Conservation (phyloP, 2,329 filamentous ascomycete genomes). For the Alternaria sp. region DNA sequence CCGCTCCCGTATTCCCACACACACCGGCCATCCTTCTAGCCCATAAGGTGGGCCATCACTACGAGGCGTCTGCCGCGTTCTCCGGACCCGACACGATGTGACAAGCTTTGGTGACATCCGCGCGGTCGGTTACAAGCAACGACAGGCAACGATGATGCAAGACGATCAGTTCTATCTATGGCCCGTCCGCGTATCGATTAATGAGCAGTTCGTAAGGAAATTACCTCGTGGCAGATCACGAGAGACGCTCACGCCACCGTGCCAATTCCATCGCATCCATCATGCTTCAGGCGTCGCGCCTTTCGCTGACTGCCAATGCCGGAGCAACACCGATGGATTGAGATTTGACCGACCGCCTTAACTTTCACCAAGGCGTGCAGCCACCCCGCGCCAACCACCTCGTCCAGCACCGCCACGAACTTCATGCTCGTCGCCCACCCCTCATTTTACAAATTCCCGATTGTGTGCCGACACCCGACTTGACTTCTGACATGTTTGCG, state of each 20-base stretch:
- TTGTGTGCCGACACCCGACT: constrained; percentile 31
- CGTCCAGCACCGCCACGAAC: background rate
- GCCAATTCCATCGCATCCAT: background rate
- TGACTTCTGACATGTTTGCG: constrained; percentile 24
- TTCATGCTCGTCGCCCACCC: background rate
- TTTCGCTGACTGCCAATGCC: background rate
- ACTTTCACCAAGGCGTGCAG: background rate
- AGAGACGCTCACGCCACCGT: background rate
- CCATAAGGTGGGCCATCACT: background rate
- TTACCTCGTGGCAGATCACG: constrained; percentile 2
- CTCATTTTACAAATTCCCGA: constrained; percentile 18
- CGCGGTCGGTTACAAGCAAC: constrained; percentile 10
- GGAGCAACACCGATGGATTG: background rate
- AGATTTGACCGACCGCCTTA: constrained; percentile 1
- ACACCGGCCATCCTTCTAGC: constrained; percentile 1
- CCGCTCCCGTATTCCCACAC: constrained; percentile 11
- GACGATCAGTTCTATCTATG: background rate
- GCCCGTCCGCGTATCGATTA: background rate
- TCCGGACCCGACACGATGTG: background rate
- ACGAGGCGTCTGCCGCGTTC: constrained; percentile 7
- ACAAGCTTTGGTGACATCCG: constrained; percentile 26
- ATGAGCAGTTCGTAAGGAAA: constrained; percentile 13
- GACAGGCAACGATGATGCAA: constrained; percentile 12
- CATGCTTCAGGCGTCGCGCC: background rate
- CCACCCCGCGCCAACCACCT: background rate